Base-by-base conservation (phyloP, 73 alveolate genomes). In the Paramecium bursaria region DNA sequence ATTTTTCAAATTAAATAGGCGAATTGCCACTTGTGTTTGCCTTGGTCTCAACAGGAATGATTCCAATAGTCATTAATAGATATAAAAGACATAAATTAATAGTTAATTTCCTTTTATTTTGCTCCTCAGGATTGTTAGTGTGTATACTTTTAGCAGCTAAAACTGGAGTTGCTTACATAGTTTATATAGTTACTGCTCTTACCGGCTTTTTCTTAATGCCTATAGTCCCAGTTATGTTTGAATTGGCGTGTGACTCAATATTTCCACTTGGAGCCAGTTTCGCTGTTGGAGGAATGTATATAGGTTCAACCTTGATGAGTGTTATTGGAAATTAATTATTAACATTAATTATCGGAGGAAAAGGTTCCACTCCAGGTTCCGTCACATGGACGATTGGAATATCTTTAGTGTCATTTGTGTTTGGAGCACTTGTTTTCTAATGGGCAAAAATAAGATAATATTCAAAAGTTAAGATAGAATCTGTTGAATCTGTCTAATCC, bases 131-230 rank as follows among this genome's bases (percentile, higher is more conserved):
- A 0, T 31, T 57, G 1, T 19, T 67, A 7, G 57, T 17, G 1
- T 13, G 33, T 2, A 39, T 67, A 25, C 44, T 39, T 44, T 67
- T 67, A 11, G 22, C 42, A 5, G 0, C 44, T 15, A 6, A 11
- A 39, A 67, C 23, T 15, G 82, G 39, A 0, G 44, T 39, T 67
- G 6, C 21, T 11, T 4, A 25, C n/a, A 19, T 42, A 17, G 33
- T 67, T 3, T 67, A 67, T 26, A 15, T 42, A 17, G 27, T 57
- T 2, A 31, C 44, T 19, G 57, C 47, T 9, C 23, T 67, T 7
- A 29, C 44, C 1, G 82, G 82, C 33, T 67, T 35, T 47, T 35
- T 67, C 11, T 25, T 67, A 1, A 67, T 67, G 60, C 82, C 82
- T 2, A 42, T 67, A 0, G 30, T 47, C 26, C 82, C 82, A 6